These are phyloP conservation scores for Nicotiana sylvestris DNA, from an alignment of 257 asterid species.

Conservation along the genomic window DNA sequence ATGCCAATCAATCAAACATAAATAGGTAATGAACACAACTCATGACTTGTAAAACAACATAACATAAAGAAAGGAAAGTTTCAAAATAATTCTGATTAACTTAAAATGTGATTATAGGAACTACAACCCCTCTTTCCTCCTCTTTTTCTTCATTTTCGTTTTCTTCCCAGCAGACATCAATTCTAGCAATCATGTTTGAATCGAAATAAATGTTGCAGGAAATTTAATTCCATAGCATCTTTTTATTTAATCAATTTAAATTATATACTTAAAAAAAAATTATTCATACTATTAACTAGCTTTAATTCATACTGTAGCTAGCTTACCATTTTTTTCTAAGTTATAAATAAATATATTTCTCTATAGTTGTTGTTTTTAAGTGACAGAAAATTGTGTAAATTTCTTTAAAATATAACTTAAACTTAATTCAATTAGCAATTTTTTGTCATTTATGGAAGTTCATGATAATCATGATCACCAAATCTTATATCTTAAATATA, in stretches of 20 bases:
- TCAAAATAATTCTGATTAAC: constrained; percentile 20
- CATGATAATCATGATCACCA: not conserved
- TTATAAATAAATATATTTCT: not conserved
- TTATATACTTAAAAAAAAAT: not conserved
- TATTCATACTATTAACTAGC: too few relatives aligned
- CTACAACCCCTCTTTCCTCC: constrained; percentile 8
- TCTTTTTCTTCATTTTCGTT: not conserved
- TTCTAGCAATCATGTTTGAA: not conserved
- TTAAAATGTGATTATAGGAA: constrained; percentile 45
- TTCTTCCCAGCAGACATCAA: not conserved
- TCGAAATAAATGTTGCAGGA: not conserved
- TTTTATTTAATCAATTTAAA: not conserved
- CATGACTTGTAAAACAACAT: not conserved
- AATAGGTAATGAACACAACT: not conserved
- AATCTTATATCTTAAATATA: not conserved
- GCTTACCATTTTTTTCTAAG: not conserved
- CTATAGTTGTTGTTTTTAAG: too few relatives aligned
- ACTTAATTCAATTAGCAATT: not conserved
- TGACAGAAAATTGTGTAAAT: too few relatives aligned
- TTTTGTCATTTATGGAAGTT: not conserved
- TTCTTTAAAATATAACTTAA: too few relatives aligned
- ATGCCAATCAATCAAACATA: not conserved
- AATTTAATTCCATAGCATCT: not conserved
- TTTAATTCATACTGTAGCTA: not conserved
- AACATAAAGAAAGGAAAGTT: not conserved